Evolutionary conservation across 2,329 filamentous ascomycete species (phyloP), one percentile per base, ranked within the genome.

Genomic region (Aspergillus fumigatus): DNA sequence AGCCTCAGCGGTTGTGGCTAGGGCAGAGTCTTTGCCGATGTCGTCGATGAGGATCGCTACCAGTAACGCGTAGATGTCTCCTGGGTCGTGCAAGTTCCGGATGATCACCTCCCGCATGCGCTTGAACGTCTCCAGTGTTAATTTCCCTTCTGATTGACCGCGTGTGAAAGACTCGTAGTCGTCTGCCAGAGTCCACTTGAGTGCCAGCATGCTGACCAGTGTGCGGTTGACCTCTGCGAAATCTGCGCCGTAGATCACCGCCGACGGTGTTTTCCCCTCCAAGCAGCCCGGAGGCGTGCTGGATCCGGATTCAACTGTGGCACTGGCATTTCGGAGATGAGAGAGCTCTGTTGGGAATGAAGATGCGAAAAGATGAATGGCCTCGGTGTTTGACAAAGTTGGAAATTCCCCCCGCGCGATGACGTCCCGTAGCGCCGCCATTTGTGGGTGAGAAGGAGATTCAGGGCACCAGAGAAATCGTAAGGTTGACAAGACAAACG

Each of bases 211-310:
- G 19, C 72, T 70, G 26, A 73, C 67, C 6, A 76, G 63, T 0
- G 75, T 76, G 21, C 75, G 73, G 50, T 76, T 75, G 38, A 77
- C 67, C 60, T 77, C 75, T 8, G 41, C 45, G 48, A 67, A 75
- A n/a, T 75, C 65, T 10, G 58, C 26, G 3, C 53, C 62, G 40
- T 45, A 53, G 17, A 61, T 41, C 8, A 50, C n/a, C 2, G 23
- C 27, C 2, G 59, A 61, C 3, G 59, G 59, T 1, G 59, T 54
- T 54, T 26, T 48, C 2, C 17, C 41, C 19, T 23, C 50, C 17
- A 19, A 43, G 32, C 19, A 51, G 8, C 43, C 2, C 10, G 21
- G 40, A 21, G 38, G 17, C 23, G 35, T 14, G 14, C 11, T 54
- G 1, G 47, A 5, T 3, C 17, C 40, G 3, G 55, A 57, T 21